A percentile compares a stretch with the other conserved stretches of the same genome.
Conservation (phyloP, 2,329 filamentous ascomycete species). For the Arthrobotrys entomopaga region DNA sequence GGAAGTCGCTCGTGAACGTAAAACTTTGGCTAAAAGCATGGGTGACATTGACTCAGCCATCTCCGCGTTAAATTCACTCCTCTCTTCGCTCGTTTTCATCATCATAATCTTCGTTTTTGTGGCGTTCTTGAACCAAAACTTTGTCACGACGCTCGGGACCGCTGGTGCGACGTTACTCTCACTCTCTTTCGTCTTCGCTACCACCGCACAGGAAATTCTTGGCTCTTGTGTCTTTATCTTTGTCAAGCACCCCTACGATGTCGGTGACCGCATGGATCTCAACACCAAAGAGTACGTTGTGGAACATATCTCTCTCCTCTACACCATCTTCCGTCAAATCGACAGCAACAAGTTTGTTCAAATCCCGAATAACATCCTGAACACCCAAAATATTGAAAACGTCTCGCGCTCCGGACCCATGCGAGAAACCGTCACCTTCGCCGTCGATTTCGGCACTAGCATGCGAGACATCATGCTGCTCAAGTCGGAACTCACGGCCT, state of each 20-base stretch:
- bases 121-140: slow-evolving; percentile 88
- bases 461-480: slow-evolving; percentile 66
- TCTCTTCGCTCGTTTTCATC: slow-evolving; percentile 82
- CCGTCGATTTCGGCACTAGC: slow-evolving; percentile 83
- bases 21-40: slow-evolving; percentile 91
- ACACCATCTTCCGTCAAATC: slow-evolving; percentile 88
- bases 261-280: slow-evolving; percentile 92
- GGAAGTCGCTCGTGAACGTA: slow-evolving; percentile 84
- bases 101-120: slow-evolving; percentile 84
- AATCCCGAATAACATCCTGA: slow-evolving; percentile 90
- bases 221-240: slow-evolving; percentile 98
- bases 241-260: slow-evolving; percentile 97
- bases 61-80: slow-evolving; percentile 84
- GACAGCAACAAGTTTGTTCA: slow-evolving; percentile 81
- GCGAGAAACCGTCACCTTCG: slow-evolving; percentile 83
- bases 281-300: slow-evolving; percentile 74
- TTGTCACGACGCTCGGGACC: slow-evolving; percentile 85
- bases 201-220: slow-evolving; percentile 92
- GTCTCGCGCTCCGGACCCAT: slow-evolving; percentile 89
- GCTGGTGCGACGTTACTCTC: slow-evolving; percentile 92
- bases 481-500: slow-evolving; percentile 82
- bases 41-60: slow-evolving; percentile 82
- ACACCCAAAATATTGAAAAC: slow-evolving; percentile 95
- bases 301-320: slow-evolving; percentile 92
- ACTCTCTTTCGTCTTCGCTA: slow-evolving; percentile 94